Evolutionary conservation across 768 basidiomycete genomes (phyloP).

Genomic region (Cubamyces sp.): DNA sequence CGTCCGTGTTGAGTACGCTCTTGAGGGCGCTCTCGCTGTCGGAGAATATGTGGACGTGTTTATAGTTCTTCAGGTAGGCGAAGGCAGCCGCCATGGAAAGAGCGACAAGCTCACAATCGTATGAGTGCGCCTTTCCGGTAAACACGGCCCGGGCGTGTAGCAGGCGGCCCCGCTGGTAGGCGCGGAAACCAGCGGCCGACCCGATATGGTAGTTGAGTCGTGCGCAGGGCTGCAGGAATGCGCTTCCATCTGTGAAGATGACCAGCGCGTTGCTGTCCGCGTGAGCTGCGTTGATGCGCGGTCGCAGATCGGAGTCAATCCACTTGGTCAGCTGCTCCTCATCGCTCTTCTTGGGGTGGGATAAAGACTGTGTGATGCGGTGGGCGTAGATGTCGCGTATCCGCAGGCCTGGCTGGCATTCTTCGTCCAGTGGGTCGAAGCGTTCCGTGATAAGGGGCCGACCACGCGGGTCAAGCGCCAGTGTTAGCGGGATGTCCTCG

Average conservation of each 20-base stretch:
- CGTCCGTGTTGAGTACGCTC: not conserved
- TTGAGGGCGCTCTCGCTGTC: slow-evolving; percentile 4
- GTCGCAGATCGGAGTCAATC: not conserved
- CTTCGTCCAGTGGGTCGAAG: not conserved
- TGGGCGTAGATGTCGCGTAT: not conserved
- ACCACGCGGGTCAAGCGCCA: no score
- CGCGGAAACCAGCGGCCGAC: slow-evolving; percentile 1
- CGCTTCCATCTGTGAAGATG: slow-evolving; percentile 1
- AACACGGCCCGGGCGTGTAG: not conserved
- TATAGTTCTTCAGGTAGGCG: not conserved
- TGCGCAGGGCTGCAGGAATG: no score
- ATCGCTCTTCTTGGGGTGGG: not conserved
- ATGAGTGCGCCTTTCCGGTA: not conserved
- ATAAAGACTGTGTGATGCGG: not conserved
- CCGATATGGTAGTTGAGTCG: no score
- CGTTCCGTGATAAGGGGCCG: not conserved
- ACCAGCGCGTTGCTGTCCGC: not conserved
- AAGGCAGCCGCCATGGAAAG: not conserved
- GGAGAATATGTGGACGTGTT: slow-evolving; percentile 1
- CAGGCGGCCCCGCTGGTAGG: not conserved
- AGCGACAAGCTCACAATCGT: not conserved
- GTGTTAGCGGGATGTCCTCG: not conserved
- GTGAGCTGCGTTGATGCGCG: not conserved
- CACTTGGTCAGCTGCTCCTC: not conserved
- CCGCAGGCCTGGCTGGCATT: not conserved